Evolutionary conservation across 2,329 filamentous ascomycete species (phyloP).

Genomic region (Aspergillus jensenii): DNA sequence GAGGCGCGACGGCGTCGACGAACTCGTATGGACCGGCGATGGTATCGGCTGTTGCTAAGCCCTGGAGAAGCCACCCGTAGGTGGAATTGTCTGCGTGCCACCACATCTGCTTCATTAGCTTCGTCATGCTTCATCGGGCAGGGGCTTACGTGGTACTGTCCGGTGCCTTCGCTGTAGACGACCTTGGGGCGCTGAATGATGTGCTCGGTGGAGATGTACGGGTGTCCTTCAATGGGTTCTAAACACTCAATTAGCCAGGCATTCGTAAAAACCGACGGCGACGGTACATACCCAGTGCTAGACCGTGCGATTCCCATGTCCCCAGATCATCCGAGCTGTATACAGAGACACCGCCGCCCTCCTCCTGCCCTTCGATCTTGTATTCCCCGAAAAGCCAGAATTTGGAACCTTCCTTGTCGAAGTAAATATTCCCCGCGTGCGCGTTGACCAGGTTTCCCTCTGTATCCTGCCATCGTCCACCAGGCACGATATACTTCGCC

Average conservation of each 20-base stretch:
- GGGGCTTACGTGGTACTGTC: constrained; percentile 55
- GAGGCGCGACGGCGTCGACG: constrained; percentile 53
- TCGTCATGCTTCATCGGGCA: neutral
- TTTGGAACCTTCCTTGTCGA: constrained; percentile 53
- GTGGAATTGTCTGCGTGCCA: constrained; percentile 62
- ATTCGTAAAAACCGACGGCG: no score
- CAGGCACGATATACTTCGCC: constrained; percentile 61
- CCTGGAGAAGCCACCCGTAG: constrained; percentile 58
- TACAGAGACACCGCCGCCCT: constrained; percentile 61
- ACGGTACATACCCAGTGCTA: constrained; percentile 49
- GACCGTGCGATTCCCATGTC: constrained; percentile 59
- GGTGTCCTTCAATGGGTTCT: constrained; percentile 55
- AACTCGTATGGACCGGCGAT: constrained; percentile 57
- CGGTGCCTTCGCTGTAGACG: constrained; percentile 54
- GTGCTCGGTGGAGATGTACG: constrained; percentile 54
- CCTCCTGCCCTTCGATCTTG: constrained; percentile 57
- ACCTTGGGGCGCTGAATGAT: constrained; percentile 66
- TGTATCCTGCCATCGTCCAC: constrained; percentile 61
- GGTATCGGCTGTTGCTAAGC: constrained; percentile 54
- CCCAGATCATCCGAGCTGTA: constrained; percentile 62
- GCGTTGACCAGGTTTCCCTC: constrained; percentile 62
- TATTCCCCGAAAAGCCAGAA: constrained; percentile 65
- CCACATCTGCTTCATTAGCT: constrained; percentile 46
- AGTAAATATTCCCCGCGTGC: constrained; percentile 58
- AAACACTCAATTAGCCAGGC: no score